Percentiles rank a stretch among this genome's conserved stretches.
These are phyloP conservation scores for Hymenochaete sp. DNA, from an alignment of 1,284 basidiomycete species.

Conservation along the genomic window DNA sequence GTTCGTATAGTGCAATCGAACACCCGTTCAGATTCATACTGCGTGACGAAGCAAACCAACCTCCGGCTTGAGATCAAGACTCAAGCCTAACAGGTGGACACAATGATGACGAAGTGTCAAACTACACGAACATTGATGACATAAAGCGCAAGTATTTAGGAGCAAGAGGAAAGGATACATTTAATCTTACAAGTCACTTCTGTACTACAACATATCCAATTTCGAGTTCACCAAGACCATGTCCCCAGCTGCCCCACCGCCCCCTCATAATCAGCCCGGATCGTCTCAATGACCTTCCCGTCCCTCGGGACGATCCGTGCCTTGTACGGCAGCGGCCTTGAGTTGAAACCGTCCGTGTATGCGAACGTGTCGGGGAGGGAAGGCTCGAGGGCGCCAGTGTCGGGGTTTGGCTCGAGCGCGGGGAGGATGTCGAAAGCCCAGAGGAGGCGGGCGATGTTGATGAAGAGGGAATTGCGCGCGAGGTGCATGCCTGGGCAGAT, in stretches of 20 bases:
- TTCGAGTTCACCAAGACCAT: constrained; percentile 23
- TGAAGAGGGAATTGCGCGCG: constrained; percentile 36
- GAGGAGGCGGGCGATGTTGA: constrained; percentile 34
- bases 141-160: too few species aligned
- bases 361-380: constrained; percentile 30
- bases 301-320: constrained; percentile 30
- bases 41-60: too few species aligned
- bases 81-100: too few species aligned
- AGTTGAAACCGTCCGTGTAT: constrained; percentile 41
- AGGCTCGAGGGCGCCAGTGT: constrained; percentile 14
- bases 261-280: constrained; percentile 25
- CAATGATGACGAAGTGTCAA: too few species aligned
- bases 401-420: too few species aligned
- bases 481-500: constrained; percentile 41
- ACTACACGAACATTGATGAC: too few species aligned
- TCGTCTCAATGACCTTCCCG: constrained; percentile 20
- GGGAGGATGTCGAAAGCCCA: constrained; percentile 37
- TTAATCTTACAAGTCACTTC: too few species aligned
- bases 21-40: too few species aligned
- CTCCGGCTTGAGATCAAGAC: too few species aligned
- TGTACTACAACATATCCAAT: too few species aligned
- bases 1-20: too few species aligned
- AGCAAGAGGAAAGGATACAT: too few species aligned
- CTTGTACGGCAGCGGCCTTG: constrained; percentile 34
- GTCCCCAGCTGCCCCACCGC: constrained; percentile 19